Percentiles rank a stretch among this genome's conserved stretches.
Evolutionary conservation across 495 filamentous ascomycete genomes (phyloP).

Genomic region (Penicillium waksmanii): DNA sequence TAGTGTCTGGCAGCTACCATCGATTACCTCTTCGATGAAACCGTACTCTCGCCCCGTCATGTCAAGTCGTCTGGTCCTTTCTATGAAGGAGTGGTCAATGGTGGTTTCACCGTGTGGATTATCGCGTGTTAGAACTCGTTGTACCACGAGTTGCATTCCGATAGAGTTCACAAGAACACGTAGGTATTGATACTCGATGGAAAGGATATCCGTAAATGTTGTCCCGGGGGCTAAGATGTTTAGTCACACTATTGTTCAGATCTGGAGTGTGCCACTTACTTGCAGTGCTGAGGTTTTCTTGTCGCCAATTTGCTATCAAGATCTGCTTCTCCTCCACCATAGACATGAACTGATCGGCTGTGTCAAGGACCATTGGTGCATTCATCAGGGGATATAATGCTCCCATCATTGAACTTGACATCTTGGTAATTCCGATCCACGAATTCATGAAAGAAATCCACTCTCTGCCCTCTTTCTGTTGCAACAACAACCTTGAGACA

Average conservation of each 20-base stretch:
- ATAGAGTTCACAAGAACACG: slow-evolving; percentile 41
- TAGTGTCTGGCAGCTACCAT: slow-evolving; percentile 37
- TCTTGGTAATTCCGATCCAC: slow-evolving; percentile 38
- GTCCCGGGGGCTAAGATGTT: neutral
- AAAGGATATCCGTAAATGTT: slow-evolving; percentile 20
- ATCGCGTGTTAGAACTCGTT: slow-evolving; percentile 25
- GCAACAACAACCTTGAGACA: neutral
- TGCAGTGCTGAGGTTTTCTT: slow-evolving; percentile 11
- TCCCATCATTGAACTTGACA: slow-evolving; percentile 34
- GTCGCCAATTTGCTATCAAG: slow-evolving; percentile 32
- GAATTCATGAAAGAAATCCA: slow-evolving; percentile 28
- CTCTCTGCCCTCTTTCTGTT: slow-evolving; percentile 2
- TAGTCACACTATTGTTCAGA: neutral
- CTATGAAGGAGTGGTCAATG: slow-evolving; percentile 20
- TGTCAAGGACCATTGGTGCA: slow-evolving; percentile 18
- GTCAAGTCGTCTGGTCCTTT: slow-evolving; percentile 14
- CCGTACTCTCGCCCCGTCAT: slow-evolving; percentile 33
- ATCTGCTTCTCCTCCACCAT: slow-evolving; percentile 36
- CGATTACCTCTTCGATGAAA: slow-evolving; percentile 46
- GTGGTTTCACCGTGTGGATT: slow-evolving; percentile 11
- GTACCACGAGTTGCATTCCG: slow-evolving; percentile 43
- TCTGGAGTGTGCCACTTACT: slow-evolving; percentile 12
- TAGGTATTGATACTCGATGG: slow-evolving; percentile 45
- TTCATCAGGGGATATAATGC: slow-evolving; percentile 33
- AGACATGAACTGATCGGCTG: slow-evolving; percentile 26